Conservation (phyloP, 305 asterid species). For the Fraxinus sp. region DNA sequence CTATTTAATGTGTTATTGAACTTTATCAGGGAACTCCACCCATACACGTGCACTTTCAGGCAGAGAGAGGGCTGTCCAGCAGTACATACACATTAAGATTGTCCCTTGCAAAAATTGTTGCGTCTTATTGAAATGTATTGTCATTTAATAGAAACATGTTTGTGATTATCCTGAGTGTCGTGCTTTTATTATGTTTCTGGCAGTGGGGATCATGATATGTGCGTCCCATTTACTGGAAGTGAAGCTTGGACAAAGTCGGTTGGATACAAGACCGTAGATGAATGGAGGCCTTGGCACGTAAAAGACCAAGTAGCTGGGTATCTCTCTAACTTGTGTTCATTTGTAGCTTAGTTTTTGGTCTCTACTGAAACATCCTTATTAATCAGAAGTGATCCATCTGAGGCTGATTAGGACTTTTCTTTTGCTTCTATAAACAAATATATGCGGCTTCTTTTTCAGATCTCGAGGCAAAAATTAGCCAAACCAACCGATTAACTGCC, state of each 20-base stretch:
- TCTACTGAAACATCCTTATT: neutral
- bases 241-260: slow-evolving; percentile 80
- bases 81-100: neutral
- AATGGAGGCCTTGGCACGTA: slow-evolving; percentile 78
- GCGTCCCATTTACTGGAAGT: slow-evolving; percentile 86
- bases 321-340: slow-evolving; percentile 4
- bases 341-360: neutral
- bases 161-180: neutral
- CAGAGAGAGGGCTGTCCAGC: neutral
- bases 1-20: neutral
- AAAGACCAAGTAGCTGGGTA: slow-evolving; percentile 77
- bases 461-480: neutral
- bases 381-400: neutral
- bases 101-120: neutral
- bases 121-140: neutral
- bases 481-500: slow-evolving; percentile 1
- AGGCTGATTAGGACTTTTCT: neutral
- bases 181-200: slow-evolving; percentile 4
- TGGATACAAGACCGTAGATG: slow-evolving; percentile 64
- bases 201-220: slow-evolving; percentile 97
- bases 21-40: neutral
- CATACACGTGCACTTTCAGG: neutral
- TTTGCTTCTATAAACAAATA: neutral
- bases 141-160: neutral
- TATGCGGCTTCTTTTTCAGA: neutral